Conservation (phyloP, 1,284 basidiomycete genomes). For the Phellopilus nigrolimitatus region DNA sequence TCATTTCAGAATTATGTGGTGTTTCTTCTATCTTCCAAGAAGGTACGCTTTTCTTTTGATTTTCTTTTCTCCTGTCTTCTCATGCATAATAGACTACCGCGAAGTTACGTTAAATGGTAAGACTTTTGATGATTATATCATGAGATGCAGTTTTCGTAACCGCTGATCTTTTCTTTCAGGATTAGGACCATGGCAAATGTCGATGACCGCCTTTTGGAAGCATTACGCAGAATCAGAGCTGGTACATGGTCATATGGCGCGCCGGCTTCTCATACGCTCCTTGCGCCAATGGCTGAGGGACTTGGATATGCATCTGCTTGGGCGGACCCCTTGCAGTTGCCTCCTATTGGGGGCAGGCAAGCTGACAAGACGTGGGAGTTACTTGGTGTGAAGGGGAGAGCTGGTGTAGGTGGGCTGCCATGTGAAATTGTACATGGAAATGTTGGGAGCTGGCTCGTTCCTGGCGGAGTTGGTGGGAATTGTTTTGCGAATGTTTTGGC, state of each 20-base stretch:
- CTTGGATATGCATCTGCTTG: slow-evolving; percentile 56
- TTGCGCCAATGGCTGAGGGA: slow-evolving; percentile 44
- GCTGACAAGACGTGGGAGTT: slow-evolving; percentile 50
- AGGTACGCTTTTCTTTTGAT: slow-evolving; percentile 38
- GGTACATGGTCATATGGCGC: slow-evolving; percentile 56
- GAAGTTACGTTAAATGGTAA: slow-evolving; percentile 67
- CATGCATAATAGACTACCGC: slow-evolving; percentile 48
- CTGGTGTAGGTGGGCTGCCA: slow-evolving; percentile 60
- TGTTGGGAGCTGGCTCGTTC: slow-evolving; percentile 36
- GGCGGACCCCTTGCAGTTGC: slow-evolving; percentile 55
- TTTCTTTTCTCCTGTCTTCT: background rate
- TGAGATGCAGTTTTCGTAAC: too few relatives aligned
- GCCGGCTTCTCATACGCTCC: slow-evolving; percentile 35
- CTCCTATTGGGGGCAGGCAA: slow-evolving; percentile 50
- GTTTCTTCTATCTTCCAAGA: slow-evolving; percentile 70
- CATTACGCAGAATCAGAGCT: slow-evolving; percentile 47
- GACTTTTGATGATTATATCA: too few relatives aligned
- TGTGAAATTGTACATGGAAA: slow-evolving; percentile 67
- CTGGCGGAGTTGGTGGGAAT: slow-evolving; percentile 41
- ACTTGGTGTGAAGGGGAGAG: slow-evolving; percentile 46
- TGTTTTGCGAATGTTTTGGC: slow-evolving; percentile 55
- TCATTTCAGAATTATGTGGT: slow-evolving; percentile 72
- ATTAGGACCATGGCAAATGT: slow-evolving; percentile 64
- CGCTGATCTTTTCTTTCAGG: slow-evolving; percentile 39
- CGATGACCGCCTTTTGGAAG: slow-evolving; percentile 51